Percentiles rank a stretch among this genome's conserved stretches.
Conservation (phyloP, 2,329 filamentous ascomycete species). For the Blastomyces emzantsi region DNA sequence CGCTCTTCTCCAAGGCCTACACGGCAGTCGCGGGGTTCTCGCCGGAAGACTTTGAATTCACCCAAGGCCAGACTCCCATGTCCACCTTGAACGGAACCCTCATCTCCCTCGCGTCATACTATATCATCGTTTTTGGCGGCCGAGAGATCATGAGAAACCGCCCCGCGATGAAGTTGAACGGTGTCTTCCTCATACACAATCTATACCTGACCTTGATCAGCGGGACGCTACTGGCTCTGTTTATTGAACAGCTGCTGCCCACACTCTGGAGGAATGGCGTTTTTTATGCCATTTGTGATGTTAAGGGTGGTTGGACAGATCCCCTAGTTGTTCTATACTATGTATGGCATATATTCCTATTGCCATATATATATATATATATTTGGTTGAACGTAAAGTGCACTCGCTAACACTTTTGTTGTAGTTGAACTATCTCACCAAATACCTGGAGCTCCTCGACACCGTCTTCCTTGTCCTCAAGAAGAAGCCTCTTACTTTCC, state of each 20-base stretch:
- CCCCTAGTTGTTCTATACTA: slow-evolving; percentile 85
- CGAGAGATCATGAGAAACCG: slow-evolving; percentile 78
- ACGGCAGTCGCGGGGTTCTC: slow-evolving; percentile 63
- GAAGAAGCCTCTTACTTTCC: slow-evolving; percentile 95
- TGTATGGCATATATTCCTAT: slow-evolving; percentile 45
- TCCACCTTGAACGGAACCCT: slow-evolving; percentile 72
- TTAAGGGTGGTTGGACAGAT: slow-evolving; percentile 75
- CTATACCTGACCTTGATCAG: slow-evolving; percentile 77
- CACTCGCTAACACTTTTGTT: slow-evolving; percentile 30
- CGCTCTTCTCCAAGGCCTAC: slow-evolving; percentile 76
- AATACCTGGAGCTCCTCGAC: slow-evolving; percentile 85
- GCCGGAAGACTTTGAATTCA: slow-evolving; percentile 71
- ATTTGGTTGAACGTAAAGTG: not conserved
- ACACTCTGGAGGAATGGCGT: slow-evolving; percentile 68
- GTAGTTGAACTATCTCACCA: slow-evolving; percentile 87
- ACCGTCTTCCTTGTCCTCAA: slow-evolving; percentile 91
- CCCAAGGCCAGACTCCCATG: slow-evolving; percentile 68
- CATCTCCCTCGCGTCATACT: slow-evolving; percentile 72
- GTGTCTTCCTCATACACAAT: slow-evolving; percentile 84
- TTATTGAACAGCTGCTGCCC: slow-evolving; percentile 75
- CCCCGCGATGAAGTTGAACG: slow-evolving; percentile 70
- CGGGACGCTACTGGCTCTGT: slow-evolving; percentile 63
- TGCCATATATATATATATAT: not conserved
- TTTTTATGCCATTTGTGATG: slow-evolving; percentile 68
- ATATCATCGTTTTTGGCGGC: slow-evolving; percentile 78